Evolutionary conservation across 148 eudicot genomes (phyloP), one percentile per base, ranked within the genome.

Genomic region (Limonium bicolor): DNA sequence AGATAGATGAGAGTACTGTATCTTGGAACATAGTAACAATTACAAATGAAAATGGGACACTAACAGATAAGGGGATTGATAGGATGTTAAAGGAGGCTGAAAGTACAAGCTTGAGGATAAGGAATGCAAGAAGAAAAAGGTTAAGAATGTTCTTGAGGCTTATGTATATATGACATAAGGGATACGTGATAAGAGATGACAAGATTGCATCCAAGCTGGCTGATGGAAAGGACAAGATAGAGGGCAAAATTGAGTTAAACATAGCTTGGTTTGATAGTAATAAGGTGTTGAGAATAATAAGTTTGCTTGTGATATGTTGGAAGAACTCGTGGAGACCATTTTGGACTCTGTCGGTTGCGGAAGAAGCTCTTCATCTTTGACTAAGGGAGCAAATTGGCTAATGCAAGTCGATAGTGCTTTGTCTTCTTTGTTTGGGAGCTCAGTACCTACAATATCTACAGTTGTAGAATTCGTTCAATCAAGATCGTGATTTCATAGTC

Each of bases 161-260:
- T 37, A 37, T 14, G 41, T 26, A n/a, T n/a, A n/a, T 40, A 20
- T 26, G 22, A 40, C 25, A 40, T 40, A 26, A 40, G 44, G 25
- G 22, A 40, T 26, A 40, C n/a, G n/a, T 26, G 2, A 20, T 40
- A 23, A 40, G 22, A 26, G 44, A 40, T 3, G 44, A 40, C 6
- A 40, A 40, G 26, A 40, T 20, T 2, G n/a, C 14, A 0, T 23
- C 25, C 22, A 38, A 38, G 42, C 42, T 38, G 11, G 18, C 42
- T 5, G 42, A 38, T 16, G 42, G 20, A 3, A 38, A 38, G 21
- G 20, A 38, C 22, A 38, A 16, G 42, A 38, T 38, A 0, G 42
- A 38, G 42, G 42, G 20, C 6, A 19, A 15, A n/a, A 19, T 35
- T 3, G 38, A 35, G 38, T 15, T 6, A n/a, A 19, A 15, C 12